Evolutionary conservation across 139 green algal genomes (phyloP).

Genomic region (Edaphochlamys debaryana): DNA sequence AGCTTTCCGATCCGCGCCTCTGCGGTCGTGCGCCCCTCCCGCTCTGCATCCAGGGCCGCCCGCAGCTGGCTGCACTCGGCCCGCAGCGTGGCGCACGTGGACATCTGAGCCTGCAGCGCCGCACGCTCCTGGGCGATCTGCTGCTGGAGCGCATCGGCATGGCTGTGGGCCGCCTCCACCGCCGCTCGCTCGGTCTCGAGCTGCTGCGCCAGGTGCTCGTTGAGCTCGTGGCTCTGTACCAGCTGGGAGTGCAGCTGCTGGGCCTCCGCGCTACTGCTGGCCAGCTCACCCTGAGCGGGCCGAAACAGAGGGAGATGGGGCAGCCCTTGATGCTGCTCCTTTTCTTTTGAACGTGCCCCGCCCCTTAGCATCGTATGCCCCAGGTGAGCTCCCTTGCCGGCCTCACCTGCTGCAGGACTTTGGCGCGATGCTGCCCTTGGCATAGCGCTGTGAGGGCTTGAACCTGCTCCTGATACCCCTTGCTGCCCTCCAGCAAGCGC

Average conservation of each 20-base stretch:
- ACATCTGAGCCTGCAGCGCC: conserved; percentile 4
- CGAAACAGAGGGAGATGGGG: too few species aligned
- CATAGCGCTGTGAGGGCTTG: background rate
- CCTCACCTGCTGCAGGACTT: conserved; percentile 17
- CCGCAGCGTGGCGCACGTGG: background rate
- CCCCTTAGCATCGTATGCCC: too few species aligned
- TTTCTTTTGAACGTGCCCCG: too few species aligned
- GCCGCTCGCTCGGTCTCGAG: background rate
- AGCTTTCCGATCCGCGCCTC: conserved; percentile 19
- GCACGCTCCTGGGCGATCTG: background rate
- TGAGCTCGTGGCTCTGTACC: background rate
- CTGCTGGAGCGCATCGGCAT: background rate
- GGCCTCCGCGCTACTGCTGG: background rate
- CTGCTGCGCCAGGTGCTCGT: background rate
- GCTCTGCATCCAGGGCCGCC: background rate
- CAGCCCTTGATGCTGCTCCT: too few species aligned
- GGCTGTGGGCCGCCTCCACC: background rate
- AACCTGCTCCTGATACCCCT: conserved; percentile 12
- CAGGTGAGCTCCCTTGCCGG: background rate
- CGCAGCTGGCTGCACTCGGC: conserved; percentile 11
- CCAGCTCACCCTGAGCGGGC: background rate
- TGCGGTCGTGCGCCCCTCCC: background rate
- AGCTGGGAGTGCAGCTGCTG: conserved; percentile 11
- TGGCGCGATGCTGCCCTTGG: conserved; percentile 11
- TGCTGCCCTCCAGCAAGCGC: background rate